Percentiles rank a stretch among this genome's conserved stretches.
Conservation (phyloP, 208 protist genomes). For the Strigomonas galati region DNA sequence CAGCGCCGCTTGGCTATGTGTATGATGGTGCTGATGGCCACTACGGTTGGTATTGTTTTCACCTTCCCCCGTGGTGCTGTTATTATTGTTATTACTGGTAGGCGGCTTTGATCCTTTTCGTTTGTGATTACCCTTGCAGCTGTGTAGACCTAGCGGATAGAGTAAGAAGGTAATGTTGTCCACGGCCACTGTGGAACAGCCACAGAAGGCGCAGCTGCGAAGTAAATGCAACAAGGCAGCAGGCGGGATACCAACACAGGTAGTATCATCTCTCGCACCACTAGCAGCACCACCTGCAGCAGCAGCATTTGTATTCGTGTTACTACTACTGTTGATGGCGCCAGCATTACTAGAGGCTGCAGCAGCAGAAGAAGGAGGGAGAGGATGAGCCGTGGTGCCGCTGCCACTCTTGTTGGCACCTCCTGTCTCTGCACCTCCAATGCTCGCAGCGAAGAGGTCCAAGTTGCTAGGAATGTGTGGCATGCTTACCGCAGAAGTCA, state of each 20-base stretch:
- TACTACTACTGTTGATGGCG: background rate
- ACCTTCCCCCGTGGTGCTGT: background rate
- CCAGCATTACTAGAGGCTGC: background rate
- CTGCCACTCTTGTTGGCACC: no score
- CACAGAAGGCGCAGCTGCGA: background rate
- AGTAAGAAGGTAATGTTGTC: slow-evolving; percentile 71
- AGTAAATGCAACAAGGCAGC: slow-evolving; percentile 46
- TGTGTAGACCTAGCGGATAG: slow-evolving; percentile 35
- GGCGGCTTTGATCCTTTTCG: background rate
- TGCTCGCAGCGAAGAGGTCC: no score
- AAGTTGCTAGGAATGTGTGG: no score
- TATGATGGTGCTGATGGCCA: background rate
- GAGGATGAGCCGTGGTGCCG: no score
- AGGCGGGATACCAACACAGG: slow-evolving; percentile 67
- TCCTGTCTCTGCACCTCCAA: no score
- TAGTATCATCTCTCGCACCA: slow-evolving; percentile 15
- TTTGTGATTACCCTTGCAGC: background rate
- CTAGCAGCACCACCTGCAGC: background rate
- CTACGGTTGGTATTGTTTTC: slow-evolving; percentile 6
- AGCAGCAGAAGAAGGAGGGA: no score
- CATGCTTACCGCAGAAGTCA: no score
- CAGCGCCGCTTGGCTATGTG: slow-evolving; percentile 18
- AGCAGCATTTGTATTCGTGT: slow-evolving; percentile 4
- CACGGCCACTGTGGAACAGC: background rate
- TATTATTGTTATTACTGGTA: no score